Conservation (phyloP, 2,329 filamentous ascomycete genomes). For the Chaetomium globosum region DNA sequence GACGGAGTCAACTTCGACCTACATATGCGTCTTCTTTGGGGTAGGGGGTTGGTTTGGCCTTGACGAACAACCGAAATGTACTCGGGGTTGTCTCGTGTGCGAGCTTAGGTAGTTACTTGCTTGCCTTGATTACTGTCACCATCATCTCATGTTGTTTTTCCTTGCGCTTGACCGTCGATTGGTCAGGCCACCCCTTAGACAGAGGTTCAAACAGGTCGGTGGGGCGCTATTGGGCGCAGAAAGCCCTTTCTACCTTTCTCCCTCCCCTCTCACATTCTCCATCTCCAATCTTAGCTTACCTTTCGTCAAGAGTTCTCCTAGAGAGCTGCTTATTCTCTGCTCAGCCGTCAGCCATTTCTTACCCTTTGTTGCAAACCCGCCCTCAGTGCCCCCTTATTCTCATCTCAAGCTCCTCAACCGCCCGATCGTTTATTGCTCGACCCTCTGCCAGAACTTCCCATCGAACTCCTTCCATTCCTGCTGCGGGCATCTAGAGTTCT, state of each 20-base stretch:
- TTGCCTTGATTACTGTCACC: background rate
- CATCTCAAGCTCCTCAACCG: background rate
- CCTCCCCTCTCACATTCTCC: background rate
- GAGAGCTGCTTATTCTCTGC: background rate
- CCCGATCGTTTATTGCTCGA: background rate
- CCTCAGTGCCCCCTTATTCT: background rate
- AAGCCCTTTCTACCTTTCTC: background rate
- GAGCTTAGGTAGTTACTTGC: background rate
- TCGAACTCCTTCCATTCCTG: background rate
- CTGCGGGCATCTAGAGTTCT: background rate
- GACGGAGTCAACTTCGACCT: background rate
- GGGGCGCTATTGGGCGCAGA: background rate
- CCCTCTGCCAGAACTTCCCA: background rate
- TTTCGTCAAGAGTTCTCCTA: background rate
- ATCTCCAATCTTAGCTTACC: too few species aligned
- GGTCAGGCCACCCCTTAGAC: background rate
- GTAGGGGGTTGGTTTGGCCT: background rate
- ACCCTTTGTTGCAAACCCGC: background rate
- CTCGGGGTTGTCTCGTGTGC: background rate
- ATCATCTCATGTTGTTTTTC: background rate
- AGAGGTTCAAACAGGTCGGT: background rate
- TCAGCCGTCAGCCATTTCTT: background rate
- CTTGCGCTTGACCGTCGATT: background rate
- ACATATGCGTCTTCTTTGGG: background rate
- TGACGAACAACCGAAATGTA: background rate